A percentile compares a stretch with the other conserved stretches of the same genome.
These are phyloP conservation scores for Cystofilobasidium capitatum DNA, from an alignment of 768 basidiomycete species.

Conservation along the genomic window DNA sequence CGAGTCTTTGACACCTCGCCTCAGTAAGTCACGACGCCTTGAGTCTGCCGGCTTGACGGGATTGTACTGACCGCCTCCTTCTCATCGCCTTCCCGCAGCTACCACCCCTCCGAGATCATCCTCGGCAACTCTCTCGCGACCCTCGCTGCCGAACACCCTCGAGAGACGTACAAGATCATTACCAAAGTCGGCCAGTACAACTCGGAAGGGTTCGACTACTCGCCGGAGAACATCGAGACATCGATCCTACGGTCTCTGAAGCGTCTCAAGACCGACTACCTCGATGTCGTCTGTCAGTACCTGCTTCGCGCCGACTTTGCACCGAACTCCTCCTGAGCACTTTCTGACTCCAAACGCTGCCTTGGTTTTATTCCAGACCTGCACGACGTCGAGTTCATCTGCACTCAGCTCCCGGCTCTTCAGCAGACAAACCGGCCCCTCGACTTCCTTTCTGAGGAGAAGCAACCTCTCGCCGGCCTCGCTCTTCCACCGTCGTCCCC, in stretches of 20 bases:
- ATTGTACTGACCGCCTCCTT: slow-evolving; percentile 11
- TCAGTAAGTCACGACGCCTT: slow-evolving; percentile 9
- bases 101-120: slow-evolving; percentile 41
- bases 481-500: slow-evolving; percentile 2
- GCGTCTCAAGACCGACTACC: slow-evolving; percentile 35
- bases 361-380: slow-evolving; percentile 31
- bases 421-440: slow-evolving; percentile 1
- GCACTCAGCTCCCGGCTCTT: background rate
- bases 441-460: slow-evolving; percentile 27
- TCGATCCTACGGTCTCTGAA: slow-evolving; percentile 36
- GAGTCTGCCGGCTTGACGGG: slow-evolving; percentile 5
- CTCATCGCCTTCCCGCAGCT: slow-evolving; percentile 25
- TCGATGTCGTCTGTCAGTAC: slow-evolving; percentile 40
- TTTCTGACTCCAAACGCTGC: background rate
- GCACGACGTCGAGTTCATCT: slow-evolving; percentile 39
- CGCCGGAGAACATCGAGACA: slow-evolving; percentile 30
- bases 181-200: slow-evolving; percentile 40
- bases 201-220: slow-evolving; percentile 31
- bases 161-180: slow-evolving; percentile 37
- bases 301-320: background rate
- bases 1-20: slow-evolving; percentile 38
- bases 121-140: slow-evolving; percentile 34
- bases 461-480: slow-evolving; percentile 19
- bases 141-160: slow-evolving; percentile 32
- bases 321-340: background rate